These are phyloP conservation scores for Monosporascus sp. DNA, from an alignment of 2,329 filamentous ascomycete species.

Conservation along the genomic window DNA sequence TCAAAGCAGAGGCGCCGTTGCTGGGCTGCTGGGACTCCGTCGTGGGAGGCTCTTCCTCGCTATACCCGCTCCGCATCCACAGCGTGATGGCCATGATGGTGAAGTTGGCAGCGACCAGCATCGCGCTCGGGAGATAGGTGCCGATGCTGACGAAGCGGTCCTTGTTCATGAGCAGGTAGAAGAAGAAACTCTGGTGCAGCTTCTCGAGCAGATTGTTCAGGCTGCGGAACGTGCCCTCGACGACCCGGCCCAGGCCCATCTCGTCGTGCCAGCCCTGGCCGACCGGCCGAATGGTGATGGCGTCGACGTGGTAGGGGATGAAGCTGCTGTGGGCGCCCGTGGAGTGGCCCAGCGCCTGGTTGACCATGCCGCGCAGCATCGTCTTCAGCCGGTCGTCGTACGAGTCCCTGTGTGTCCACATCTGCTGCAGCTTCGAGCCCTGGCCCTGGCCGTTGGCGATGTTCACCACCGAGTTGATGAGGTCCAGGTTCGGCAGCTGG, in stretches of 20 bases:
- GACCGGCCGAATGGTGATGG: constrained; percentile 85
- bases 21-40: constrained; percentile 23
- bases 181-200: constrained; percentile 98
- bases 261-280: constrained; percentile 96
- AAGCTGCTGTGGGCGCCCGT: constrained; percentile 92
- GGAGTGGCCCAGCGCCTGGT: constrained; percentile 82
- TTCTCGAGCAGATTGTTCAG: constrained; percentile 96
- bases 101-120: constrained; percentile 91
- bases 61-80: constrained; percentile 83
- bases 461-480: constrained; percentile 88
- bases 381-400: constrained; percentile 81
- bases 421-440: constrained; percentile 74
- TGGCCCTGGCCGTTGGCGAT: constrained; percentile 88
- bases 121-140: constrained; percentile 94
- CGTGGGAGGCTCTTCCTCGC: constrained; percentile 23
- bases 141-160: constrained; percentile 97
- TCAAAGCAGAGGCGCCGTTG: constrained; percentile 6
- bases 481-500: constrained; percentile 88
- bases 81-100: constrained; percentile 90
- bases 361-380: constrained; percentile 88
- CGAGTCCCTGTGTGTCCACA: constrained; percentile 69
- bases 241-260: constrained; percentile 84
- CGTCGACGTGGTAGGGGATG: constrained; percentile 96
- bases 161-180: constrained; percentile 88
- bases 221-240: constrained; percentile 88